Evolutionary conservation across 345 rosid species (phyloP).

Genomic region (Iberis pinnata): DNA sequence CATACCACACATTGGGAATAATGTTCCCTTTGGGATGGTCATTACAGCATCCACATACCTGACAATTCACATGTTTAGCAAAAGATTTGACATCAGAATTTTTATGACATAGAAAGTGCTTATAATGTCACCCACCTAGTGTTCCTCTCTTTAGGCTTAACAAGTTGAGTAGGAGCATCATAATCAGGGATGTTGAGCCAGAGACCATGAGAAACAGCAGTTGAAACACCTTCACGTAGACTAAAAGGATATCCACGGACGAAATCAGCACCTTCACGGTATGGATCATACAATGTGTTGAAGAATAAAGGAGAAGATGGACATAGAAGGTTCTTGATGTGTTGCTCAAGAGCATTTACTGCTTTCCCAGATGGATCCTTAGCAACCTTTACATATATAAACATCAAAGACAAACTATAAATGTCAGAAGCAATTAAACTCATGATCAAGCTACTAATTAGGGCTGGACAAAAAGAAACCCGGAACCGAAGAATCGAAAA

Average conservation of each 20-base stretch:
- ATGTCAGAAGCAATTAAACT: not conserved
- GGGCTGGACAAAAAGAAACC: no score
- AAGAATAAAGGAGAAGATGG: constrained; percentile 92
- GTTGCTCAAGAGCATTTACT: constrained; percentile 88
- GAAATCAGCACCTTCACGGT: constrained; percentile 80
- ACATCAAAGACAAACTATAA: not conserved
- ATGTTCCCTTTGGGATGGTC: constrained; percentile 89
- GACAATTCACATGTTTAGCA: constrained; percentile 3
- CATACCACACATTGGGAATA: constrained; percentile 99
- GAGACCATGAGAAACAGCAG: constrained; percentile 95
- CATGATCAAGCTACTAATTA: not conserved
- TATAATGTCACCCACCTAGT: constrained; percentile 44
- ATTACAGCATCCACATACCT: constrained; percentile 81
- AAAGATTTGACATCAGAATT: not conserved
- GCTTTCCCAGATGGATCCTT: constrained; percentile 79
- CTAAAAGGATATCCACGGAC: constrained; percentile 98
- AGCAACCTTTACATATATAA: constrained; percentile 50
- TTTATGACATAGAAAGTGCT: not conserved
- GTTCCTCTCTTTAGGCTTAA: constrained; percentile 91
- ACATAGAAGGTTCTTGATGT: constrained; percentile 75
- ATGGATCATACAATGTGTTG: constrained; percentile 95
- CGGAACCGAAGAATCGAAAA: no score
- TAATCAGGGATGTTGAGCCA: constrained; percentile 99
- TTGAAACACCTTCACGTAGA: constrained; percentile 88
- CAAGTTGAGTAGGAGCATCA: constrained; percentile 97